These are phyloP conservation scores for Beta corolliflora DNA, from an alignment of 179 eudicot genomes.

Conservation along the genomic window DNA sequence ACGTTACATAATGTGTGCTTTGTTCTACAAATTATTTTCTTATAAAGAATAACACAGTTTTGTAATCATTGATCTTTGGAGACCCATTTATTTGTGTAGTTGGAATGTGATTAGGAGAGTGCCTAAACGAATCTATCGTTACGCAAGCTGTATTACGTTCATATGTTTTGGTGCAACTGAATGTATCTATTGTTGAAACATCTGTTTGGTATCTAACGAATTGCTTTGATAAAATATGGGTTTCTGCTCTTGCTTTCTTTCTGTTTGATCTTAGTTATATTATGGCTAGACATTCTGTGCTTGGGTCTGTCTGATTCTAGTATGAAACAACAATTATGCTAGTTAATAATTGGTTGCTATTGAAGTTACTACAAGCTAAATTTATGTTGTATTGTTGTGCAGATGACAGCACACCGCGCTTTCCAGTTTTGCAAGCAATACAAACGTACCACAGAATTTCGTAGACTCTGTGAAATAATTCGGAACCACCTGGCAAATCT, in stretches of 20 bases:
- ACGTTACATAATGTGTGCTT: not conserved
- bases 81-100: no score
- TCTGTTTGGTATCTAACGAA: not conserved
- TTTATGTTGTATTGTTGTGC: slow-evolving; percentile 19
- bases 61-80: no score
- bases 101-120: no score
- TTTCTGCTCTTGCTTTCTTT: not conserved
- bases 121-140: no score
- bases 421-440: slow-evolving; percentile 96
- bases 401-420: slow-evolving; percentile 97
- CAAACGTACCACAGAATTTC: slow-evolving; percentile 87
- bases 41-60: no score
- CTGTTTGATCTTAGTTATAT: not conserved
- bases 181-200: not conserved
- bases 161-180: not conserved
- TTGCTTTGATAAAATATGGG: not conserved
- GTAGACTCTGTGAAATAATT: slow-evolving; percentile 49
- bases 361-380: not conserved
- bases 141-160: no score
- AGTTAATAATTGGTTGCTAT: not conserved
- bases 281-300: not conserved
- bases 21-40: not conserved
- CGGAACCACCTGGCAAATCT: slow-evolving; percentile 64
- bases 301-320: not conserved
- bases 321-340: not conserved